Evolutionary conservation across 768 basidiomycete species (phyloP), one percentile per base, ranked within the genome.

Genomic region (Mycena rebaudengoi): DNA sequence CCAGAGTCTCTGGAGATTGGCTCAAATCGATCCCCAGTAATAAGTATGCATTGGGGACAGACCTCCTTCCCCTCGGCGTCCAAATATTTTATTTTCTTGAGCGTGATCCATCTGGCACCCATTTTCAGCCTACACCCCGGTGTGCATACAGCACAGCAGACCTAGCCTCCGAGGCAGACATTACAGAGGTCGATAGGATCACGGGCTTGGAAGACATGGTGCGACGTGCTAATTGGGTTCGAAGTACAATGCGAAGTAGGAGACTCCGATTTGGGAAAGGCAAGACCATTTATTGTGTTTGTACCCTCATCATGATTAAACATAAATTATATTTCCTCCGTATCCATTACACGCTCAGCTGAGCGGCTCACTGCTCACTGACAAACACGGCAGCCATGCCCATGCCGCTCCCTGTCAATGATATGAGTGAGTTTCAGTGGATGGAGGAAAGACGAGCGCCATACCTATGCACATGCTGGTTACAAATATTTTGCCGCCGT

Each of bases 381-480:
- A 94, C 91, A 71, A 95, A 91, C 2, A 95, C 82, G 44, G 88
- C 91, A 30, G 93, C 93, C 92, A 95, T 94, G 35, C 94, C 92
- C 92, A 95, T 95, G 23, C 94, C 93, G 14, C 86, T 87, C 7
- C n/a, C n/a, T n/a, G n/a, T n/a, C n/a, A n/a, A n/a, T n/a, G n/a
- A n/a, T n/a, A n/a, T n/a, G n/a, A n/a, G n/a, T n/a, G n/a, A n/a
- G n/a, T n/a, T n/a, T n/a, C n/a, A n/a, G n/a, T n/a, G n/a, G n/a
- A n/a, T n/a, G n/a, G n/a, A n/a, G n/a, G n/a, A n/a, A n/a, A n/a
- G n/a, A n/a, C n/a, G n/a, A n/a, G n/a, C n/a, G n/a, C n/a, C n/a
- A n/a, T n/a, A n/a, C 94, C 94, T 71, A 95, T 90, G 73, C 95
- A 96, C 95, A 97, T 97, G 68, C 88, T 90, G 2, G 94, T 96